Conservation (phyloP, 768 basidiomycete genomes). For the Russula virescens region DNA sequence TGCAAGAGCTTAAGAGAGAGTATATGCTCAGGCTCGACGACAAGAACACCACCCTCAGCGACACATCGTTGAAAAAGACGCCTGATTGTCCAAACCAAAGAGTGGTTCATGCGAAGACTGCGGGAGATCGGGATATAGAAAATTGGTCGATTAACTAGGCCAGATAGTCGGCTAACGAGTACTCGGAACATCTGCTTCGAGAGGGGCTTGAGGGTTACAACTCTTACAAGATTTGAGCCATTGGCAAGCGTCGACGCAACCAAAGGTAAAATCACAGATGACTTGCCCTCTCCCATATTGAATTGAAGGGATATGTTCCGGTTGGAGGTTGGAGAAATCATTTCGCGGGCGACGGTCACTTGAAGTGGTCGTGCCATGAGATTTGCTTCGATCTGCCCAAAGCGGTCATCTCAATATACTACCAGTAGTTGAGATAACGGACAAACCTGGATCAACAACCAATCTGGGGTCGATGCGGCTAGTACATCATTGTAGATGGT, state of each 20-base stretch:
- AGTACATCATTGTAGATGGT: neutral
- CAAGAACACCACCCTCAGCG: conserved; percentile 36
- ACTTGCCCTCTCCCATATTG: conserved; percentile 57
- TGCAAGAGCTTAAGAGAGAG: conserved; percentile 46
- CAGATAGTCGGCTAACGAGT: conserved; percentile 39
- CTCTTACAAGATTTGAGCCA: conserved; percentile 39
- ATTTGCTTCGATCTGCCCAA: conserved; percentile 39
- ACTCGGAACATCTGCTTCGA: conserved; percentile 44
- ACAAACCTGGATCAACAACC: conserved; percentile 14
- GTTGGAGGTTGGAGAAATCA: conserved; percentile 38
- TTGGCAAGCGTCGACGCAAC: conserved; percentile 37
- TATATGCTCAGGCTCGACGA: conserved; percentile 50
- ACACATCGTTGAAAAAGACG: conserved; percentile 37
- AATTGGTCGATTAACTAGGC: conserved; percentile 41
- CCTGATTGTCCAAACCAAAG: conserved; percentile 27
- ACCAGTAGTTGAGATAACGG: neutral
- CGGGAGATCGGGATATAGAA: conserved; percentile 48
- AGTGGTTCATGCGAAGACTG: conserved; percentile 26
- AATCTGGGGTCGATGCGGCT: conserved; percentile 3
- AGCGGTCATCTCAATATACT: neutral
- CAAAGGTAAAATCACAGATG: conserved; percentile 46
- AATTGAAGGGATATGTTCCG: conserved; percentile 42
- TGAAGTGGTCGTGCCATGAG: conserved; percentile 42
- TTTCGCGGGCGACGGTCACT: conserved; percentile 37
- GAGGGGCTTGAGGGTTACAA: conserved; percentile 46